These are phyloP conservation scores for Curvularia eragrostidis DNA, from an alignment of 2,329 filamentous ascomycete species.

Conservation along the genomic window DNA sequence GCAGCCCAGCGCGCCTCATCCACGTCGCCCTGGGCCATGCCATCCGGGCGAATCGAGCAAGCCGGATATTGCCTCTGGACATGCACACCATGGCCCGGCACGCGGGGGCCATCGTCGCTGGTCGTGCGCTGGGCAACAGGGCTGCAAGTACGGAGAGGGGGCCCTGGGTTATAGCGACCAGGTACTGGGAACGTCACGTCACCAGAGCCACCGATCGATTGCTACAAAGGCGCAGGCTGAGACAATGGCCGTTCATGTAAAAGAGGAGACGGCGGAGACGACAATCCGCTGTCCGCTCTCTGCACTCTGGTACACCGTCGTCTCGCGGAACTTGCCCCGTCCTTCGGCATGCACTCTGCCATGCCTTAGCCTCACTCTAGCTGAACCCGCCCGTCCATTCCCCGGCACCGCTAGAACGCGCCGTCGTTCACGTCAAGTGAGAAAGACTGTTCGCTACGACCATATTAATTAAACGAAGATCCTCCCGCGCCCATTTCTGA, in stretches of 20 bases:
- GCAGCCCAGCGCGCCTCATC: no score
- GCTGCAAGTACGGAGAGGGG: no score
- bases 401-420: background rate
- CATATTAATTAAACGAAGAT: background rate
- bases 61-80: background rate
- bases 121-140: background rate
- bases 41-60: background rate
- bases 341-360: background rate
- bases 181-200: background rate
- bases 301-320: background rate
- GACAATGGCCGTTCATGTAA: background rate
- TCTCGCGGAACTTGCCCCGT: background rate
- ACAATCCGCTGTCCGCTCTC: background rate
- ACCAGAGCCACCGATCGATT: background rate
- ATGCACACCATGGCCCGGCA: background rate
- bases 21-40: background rate
- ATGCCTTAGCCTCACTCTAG: slow-evolving; percentile 4
- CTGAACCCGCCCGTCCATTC: background rate
- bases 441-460: background rate
- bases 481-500: background rate
- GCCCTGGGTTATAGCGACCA: no score
- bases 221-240: background rate
- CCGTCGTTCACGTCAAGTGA: background rate
- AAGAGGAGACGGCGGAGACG: background rate
- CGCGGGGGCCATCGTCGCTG: background rate